These are phyloP conservation scores for Brettanomyces nanus DNA, from an alignment of 805 yeast genomes.

Conservation along the genomic window DNA sequence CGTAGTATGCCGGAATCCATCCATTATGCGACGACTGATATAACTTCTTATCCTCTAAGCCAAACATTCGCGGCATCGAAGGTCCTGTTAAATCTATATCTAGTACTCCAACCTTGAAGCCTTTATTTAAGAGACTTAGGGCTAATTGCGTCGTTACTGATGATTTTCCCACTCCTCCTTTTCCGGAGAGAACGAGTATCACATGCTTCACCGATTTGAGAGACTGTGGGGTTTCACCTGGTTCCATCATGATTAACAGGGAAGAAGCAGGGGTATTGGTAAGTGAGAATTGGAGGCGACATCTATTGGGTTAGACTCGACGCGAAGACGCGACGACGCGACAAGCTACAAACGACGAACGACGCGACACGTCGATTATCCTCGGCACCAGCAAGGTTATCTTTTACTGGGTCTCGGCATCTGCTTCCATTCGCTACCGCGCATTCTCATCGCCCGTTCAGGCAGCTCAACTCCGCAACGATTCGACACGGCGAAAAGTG, in stretches of 20 bases:
- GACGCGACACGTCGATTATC: too few species aligned
- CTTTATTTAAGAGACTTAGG: constrained; percentile 61
- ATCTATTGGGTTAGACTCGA: too few species aligned
- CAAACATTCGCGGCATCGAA: constrained; percentile 93
- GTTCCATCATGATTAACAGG: constrained; percentile 6
- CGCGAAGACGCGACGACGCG: too few species aligned
- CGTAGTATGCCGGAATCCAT: constrained; percentile 82
- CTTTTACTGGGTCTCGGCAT: too few species aligned
- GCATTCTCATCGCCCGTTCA: too few species aligned
- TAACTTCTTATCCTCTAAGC: constrained; percentile 71
- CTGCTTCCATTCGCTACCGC: too few species aligned
- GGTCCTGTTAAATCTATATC: constrained; percentile 98
- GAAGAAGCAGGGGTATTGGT: too few species aligned
- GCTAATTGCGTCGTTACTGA: constrained; percentile 94
- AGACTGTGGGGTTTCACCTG: constrained; percentile 21
- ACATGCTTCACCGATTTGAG: constrained; percentile 58
- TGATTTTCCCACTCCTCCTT: constrained; percentile 97
- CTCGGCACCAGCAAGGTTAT: too few species aligned
- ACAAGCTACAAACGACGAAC: too few species aligned
- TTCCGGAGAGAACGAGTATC: constrained; percentile 78
- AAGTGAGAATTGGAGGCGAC: too few species aligned
- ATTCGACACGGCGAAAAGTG: too few species aligned
- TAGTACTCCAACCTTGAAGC: constrained; percentile 82
- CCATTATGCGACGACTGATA: constrained; percentile 82
- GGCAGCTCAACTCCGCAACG: too few species aligned